Evolutionary conservation across 2,329 filamentous ascomycete genomes (phyloP).

Genomic region (Verruconis gallopava): DNA sequence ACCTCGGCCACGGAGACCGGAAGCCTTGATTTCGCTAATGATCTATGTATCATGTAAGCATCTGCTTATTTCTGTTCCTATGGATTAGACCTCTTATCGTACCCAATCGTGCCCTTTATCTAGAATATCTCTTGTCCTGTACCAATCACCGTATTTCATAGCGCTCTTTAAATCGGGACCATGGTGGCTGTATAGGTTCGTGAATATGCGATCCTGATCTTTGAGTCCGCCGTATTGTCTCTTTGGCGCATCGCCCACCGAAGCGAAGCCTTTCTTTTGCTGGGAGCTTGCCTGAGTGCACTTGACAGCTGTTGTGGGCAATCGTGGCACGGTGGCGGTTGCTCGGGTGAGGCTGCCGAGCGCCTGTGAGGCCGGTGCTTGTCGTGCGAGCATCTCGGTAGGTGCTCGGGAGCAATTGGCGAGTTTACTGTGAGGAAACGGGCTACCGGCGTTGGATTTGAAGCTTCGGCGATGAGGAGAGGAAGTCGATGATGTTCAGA

Average conservation of each 20-base stretch:
- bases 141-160: slow-evolving; percentile 97
- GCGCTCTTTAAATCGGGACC: slow-evolving; percentile 84
- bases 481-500: too few species aligned
- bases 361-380: slow-evolving; percentile 23
- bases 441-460: too few species aligned
- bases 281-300: slow-evolving; percentile 43
- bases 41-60: slow-evolving; percentile 41
- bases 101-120: slow-evolving; percentile 94
- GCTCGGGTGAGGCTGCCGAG: slow-evolving; percentile 28
- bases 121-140: slow-evolving; percentile 98
- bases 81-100: slow-evolving; percentile 15
- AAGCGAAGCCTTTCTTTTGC: slow-evolving; percentile 19
- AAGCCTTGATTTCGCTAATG: slow-evolving; percentile 93
- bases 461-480: too few species aligned
- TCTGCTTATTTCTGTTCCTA: slow-evolving; percentile 13
- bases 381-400: slow-evolving; percentile 26
- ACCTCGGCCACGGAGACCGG: slow-evolving; percentile 86
- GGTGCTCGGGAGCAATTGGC: slow-evolving; percentile 15
- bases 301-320: slow-evolving; percentile 26
- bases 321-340: too few species aligned
- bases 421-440: slow-evolving; percentile 19
- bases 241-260: slow-evolving; percentile 44
- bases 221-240: slow-evolving; percentile 70
- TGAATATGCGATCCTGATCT: slow-evolving; percentile 98
- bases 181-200: slow-evolving; percentile 92